Evolutionary conservation across 192 early-diverging fungal genomes (phyloP).

Genomic region (Coemansia sp.): DNA sequence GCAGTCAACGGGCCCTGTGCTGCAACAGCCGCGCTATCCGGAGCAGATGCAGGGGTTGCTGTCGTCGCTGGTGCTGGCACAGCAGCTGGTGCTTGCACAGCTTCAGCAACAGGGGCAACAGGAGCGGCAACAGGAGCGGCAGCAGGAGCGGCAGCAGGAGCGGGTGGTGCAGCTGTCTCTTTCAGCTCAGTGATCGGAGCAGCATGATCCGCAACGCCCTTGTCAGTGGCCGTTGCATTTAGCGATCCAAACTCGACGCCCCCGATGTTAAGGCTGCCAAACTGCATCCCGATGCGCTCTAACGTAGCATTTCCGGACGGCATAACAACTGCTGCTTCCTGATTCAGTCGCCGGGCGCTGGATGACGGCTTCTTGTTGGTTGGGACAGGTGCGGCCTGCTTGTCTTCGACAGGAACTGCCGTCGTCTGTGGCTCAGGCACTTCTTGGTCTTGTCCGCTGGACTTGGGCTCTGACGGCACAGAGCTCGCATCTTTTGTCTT

Average conservation of each 20-base stretch:
- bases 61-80: not conserved
- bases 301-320: slow-evolving; percentile 63
- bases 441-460: slow-evolving; percentile 8
- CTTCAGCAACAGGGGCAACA: slow-evolving; percentile 8
- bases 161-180: slow-evolving; percentile 17
- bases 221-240: slow-evolving; percentile 29
- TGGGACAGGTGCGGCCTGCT: not conserved
- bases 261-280: slow-evolving; percentile 72
- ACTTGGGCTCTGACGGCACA: slow-evolving; percentile 5
- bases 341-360: slow-evolving; percentile 72
- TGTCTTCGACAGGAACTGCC: not conserved
- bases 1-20: slow-evolving; percentile 39
- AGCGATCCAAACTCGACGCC: slow-evolving; percentile 54
- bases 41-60: slow-evolving; percentile 12
- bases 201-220: slow-evolving; percentile 25
- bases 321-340: slow-evolving; percentile 89
- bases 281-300: slow-evolving; percentile 69
- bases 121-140: slow-evolving; percentile 11
- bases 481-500: slow-evolving; percentile 1
- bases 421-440: slow-evolving; percentile 15
- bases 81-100: slow-evolving; percentile 12
- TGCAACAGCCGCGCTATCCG: slow-evolving; percentile 14
- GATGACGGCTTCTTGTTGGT: slow-evolving; percentile 30
- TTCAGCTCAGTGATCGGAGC: slow-evolving; percentile 8
- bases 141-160: slow-evolving; percentile 18